Evolutionary conservation across 2,329 filamentous ascomycete genomes (phyloP), one percentile per base, ranked within the genome.

Genomic region (Cercospora berteroae): DNA sequence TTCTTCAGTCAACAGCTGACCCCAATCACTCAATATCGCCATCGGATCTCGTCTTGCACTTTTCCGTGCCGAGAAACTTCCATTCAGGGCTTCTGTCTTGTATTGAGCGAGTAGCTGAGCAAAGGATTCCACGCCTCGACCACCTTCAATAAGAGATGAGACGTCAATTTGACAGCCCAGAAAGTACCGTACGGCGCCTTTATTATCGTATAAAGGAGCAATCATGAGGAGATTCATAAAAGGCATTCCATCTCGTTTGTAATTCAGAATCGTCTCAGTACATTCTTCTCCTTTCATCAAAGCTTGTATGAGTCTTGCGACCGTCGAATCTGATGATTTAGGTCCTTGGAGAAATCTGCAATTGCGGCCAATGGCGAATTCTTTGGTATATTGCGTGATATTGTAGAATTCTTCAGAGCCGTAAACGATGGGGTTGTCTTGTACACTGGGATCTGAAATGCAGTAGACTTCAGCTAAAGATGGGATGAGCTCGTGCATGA

Each of bases 391-490:
- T 48, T 81, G 79, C 2, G 80, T 79, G 23, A 77, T 79, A 52
- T 78, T 77, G 72, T 81, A 82, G 73, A 83, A 83, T 63, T 81
- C 81, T 68, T 82, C 78, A 16, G 79, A 81, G 33, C 81, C 80
- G 70, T 81, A 83, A 1, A 82, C 77, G 64, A 83, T 82, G 2
- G 81, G 81, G 67, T 82, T 82, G 69, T 82, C 81, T 9, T 76
- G 73, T 36, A 80, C 69, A 16, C 77, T 78, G 9, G 81, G 81
- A 71, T 83, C 81, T 2, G 79, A 78, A 6, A 83, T 73, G 64
- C 81, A 83, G 67, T 82, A 83, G 2, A 82, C 80, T 68, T 83
- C 81, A 31, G 80, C 81, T 36, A 83, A 65, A 39, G 79, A 80
- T 1, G 78, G 77, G 1, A 82, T 78, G 50, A 81, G 67, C 50